A percentile compares a stretch with the other conserved stretches of the same genome.
phyloP scores from a whole-genome alignment of 129 eudicot species.

The Artemisia tridentata region DNA sequence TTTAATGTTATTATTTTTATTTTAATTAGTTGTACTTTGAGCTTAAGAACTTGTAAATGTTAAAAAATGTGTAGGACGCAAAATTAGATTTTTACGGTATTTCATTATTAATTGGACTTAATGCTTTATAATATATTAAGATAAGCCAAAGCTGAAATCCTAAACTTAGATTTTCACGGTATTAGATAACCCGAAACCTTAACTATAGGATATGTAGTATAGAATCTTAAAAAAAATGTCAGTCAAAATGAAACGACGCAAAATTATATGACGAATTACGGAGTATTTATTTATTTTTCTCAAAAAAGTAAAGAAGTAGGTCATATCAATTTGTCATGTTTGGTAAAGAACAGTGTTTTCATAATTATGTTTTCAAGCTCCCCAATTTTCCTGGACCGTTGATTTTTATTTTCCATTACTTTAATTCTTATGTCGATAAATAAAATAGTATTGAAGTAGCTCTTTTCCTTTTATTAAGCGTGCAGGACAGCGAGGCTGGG shows the following conservation, averaged over 20 bases:
- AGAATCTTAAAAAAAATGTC: not conserved
- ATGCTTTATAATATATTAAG: no score
- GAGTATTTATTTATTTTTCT: not conserved
- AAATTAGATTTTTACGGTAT: no score
- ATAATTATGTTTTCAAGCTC: constrained; percentile 1
- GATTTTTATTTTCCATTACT: not conserved
- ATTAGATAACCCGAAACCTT: not conserved
- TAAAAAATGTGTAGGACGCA: no score
- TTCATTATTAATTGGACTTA: no score
- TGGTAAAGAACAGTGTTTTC: not conserved
- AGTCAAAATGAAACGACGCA: not conserved
- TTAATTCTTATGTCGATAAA: not conserved
- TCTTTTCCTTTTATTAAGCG: no score
- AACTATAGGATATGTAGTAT: not conserved
- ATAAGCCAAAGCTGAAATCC: no score
- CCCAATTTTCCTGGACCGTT: not conserved
- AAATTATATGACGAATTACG: not conserved
- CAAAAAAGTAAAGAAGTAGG: not conserved
- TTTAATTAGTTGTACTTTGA: no score
- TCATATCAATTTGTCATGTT: not conserved
- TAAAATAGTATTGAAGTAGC: no score
- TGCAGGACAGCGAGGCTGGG: no score
- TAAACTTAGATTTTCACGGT: not conserved
- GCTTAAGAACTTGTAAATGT: no score
- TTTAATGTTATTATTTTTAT: no score